Evolutionary conservation across 1,284 basidiomycete species (phyloP).

Genomic region (Apiotrichum mycotoxinovorans): DNA sequence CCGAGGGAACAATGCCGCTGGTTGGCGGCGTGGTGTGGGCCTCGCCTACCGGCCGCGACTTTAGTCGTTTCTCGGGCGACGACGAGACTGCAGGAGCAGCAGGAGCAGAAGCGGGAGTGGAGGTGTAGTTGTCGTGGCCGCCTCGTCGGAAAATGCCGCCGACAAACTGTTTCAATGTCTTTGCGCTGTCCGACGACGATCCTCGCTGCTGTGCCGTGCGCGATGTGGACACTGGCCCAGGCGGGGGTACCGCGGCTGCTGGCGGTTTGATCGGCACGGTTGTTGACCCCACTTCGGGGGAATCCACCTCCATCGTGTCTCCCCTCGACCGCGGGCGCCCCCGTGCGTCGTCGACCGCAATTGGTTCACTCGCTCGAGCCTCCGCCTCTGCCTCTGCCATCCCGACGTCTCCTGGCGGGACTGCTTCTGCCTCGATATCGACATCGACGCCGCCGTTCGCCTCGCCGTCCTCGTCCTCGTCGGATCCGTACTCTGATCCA

Average conservation of each 20-base stretch:
- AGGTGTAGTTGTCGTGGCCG: neutral
- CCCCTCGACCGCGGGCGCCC: neutral
- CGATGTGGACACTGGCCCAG: too few species aligned
- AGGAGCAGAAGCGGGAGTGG: too few species aligned
- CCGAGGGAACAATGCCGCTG: neutral
- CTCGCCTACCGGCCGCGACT: neutral
- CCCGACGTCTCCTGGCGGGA: neutral
- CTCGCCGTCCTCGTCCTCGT: neutral
- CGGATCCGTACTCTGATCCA: neutral
- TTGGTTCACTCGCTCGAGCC: neutral
- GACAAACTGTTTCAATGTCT: slow-evolving; percentile 13
- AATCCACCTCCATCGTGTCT: slow-evolving; percentile 20
- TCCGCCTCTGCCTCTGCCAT: neutral
- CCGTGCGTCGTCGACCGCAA: neutral
- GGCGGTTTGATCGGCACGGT: neutral
- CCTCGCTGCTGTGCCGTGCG: neutral
- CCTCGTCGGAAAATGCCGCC: slow-evolving; percentile 17
- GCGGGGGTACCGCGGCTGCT: neutral
- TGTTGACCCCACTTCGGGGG: neutral
- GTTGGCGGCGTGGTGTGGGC: neutral
- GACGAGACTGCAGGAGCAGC: too few species aligned
- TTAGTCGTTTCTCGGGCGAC: neutral
- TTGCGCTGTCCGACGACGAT: neutral
- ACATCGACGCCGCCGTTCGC: neutral
- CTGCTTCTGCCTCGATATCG: neutral